These are phyloP conservation scores for Pseudoperonospora humuli DNA, from an alignment of 352 stramenopile species.

Conservation along the genomic window DNA sequence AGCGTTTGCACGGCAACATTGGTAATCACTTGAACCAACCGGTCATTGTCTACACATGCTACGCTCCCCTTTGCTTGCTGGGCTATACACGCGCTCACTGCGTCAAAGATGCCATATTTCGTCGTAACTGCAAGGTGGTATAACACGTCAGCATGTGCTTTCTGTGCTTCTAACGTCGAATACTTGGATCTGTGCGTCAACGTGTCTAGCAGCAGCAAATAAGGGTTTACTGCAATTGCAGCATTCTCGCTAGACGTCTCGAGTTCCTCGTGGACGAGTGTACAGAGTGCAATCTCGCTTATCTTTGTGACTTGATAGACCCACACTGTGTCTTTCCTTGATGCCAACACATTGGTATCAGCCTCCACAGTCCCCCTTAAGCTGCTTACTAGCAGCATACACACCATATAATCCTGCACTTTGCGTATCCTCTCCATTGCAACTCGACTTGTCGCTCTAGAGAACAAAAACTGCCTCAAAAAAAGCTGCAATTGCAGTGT, in stretches of 20 bases:
- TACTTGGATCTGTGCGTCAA: conserved; percentile 31
- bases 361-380: conserved; percentile 19
- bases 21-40: conserved; percentile 24
- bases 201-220: conserved; percentile 42
- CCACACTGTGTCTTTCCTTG: conserved; percentile 32
- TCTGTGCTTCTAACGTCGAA: conserved; percentile 7
- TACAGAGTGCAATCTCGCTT: conserved; percentile 33
- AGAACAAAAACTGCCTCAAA: conserved; percentile 44
- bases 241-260: conserved; percentile 8
- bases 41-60: conserved; percentile 15
- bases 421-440: conserved; percentile 24
- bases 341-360: conserved; percentile 20
- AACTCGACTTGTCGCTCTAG: conserved; percentile 5
- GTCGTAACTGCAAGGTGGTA: conserved; percentile 19
- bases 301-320: conserved; percentile 39
- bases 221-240: conserved; percentile 26
- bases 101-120: conserved; percentile 27
- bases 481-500: conserved; percentile 19
- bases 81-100: conserved; percentile 23
- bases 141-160: conserved; percentile 17
- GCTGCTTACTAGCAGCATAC: conserved; percentile 50
- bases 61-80: conserved; percentile 9
- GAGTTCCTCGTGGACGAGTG: conserved; percentile 19
- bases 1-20: conserved; percentile 17
- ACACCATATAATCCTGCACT: conserved; percentile 51